Conservation (phyloP, 495 filamentous ascomycete genomes). For the Penicillium daleae region DNA sequence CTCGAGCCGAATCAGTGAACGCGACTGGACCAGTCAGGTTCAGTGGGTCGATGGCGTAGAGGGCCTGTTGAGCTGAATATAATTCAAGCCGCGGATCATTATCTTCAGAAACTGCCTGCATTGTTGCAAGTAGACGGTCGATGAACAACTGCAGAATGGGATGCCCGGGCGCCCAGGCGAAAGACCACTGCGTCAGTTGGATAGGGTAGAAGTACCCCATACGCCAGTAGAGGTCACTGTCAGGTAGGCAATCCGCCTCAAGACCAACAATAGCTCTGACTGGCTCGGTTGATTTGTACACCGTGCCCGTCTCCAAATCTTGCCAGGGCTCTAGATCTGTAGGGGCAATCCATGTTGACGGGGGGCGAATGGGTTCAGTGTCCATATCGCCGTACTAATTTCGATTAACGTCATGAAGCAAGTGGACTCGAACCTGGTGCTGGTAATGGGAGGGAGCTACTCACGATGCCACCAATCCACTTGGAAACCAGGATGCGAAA, state of each 20-base stretch:
- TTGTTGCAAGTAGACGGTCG: not conserved
- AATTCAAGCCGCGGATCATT: not conserved
- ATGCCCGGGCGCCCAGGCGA: conserved; percentile 4
- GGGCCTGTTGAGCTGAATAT: not conserved
- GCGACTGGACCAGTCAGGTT: conserved; percentile 5
- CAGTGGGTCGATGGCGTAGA: conserved; percentile 3
- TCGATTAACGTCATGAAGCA: not conserved
- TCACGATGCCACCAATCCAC: conserved; percentile 6
- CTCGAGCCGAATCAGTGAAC: not conserved
- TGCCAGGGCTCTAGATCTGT: not conserved
- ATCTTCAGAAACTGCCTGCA: not conserved
- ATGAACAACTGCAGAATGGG: conserved; percentile 3
- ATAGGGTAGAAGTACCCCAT: conserved; percentile 8
- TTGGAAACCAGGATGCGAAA: conserved; percentile 10
- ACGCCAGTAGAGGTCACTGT: conserved; percentile 5
- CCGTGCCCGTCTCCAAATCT: conserved; percentile 2
- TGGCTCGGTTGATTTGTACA: not conserved
- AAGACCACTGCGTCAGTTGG: conserved; percentile 7
- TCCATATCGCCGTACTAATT: conserved; percentile 7
- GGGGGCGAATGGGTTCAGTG: conserved; percentile 1
- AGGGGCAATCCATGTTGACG: conserved; percentile 1
- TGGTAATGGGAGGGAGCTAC: not conserved
- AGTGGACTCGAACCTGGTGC: not conserved
- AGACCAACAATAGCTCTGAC: conserved; percentile 7
- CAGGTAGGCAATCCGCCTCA: conserved; percentile 2